A percentile compares a stretch with the other conserved stretches of the same genome.
Conservation (phyloP, 768 basidiomycete genomes). For the Pholiota conissans region DNA sequence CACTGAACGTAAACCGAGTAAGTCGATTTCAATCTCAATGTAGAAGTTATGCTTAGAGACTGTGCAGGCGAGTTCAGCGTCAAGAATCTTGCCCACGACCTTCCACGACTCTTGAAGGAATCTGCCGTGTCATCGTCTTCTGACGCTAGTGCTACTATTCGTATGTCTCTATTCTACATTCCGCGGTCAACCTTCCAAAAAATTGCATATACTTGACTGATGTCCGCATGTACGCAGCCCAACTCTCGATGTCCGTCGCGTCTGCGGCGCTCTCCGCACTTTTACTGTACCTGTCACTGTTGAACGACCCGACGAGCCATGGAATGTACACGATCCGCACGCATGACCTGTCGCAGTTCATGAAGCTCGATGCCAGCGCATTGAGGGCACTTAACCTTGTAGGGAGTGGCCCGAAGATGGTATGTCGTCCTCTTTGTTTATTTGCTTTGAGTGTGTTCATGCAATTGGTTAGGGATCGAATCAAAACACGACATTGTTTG, state of each 20-base stretch:
- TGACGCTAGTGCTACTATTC: conserved; percentile 51
- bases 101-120: conserved; percentile 65
- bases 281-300: conserved; percentile 77
- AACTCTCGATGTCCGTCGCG: conserved; percentile 73
- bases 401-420: conserved; percentile 63
- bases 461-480: conserved; percentile 34
- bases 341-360: conserved; percentile 92
- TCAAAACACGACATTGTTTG: conserved; percentile 86
- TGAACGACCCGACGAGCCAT: conserved; percentile 76
- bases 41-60: neutral
- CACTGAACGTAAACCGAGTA: conserved; percentile 87
- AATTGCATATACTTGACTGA: conserved; percentile 1
- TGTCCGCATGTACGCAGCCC: conserved; percentile 46
- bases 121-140: conserved; percentile 40
- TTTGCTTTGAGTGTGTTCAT: conserved; percentile 1
- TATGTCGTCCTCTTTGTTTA: conserved; percentile 24
- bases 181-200: no score
- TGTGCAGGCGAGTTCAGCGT: conserved; percentile 77
- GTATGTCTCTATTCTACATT: conserved; percentile 35
- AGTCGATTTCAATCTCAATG: conserved; percentile 20
- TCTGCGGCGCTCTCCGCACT: conserved; percentile 83
- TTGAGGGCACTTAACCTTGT: conserved; percentile 85
- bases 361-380: conserved; percentile 95
- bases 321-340: conserved; percentile 78
- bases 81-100: conserved; percentile 78